A percentile compares a stretch with the other conserved stretches of the same genome.
These are phyloP conservation scores for Zelopaecilomyces penicillatus DNA, from an alignment of 2,329 filamentous ascomycete genomes.

Conservation along the genomic window DNA sequence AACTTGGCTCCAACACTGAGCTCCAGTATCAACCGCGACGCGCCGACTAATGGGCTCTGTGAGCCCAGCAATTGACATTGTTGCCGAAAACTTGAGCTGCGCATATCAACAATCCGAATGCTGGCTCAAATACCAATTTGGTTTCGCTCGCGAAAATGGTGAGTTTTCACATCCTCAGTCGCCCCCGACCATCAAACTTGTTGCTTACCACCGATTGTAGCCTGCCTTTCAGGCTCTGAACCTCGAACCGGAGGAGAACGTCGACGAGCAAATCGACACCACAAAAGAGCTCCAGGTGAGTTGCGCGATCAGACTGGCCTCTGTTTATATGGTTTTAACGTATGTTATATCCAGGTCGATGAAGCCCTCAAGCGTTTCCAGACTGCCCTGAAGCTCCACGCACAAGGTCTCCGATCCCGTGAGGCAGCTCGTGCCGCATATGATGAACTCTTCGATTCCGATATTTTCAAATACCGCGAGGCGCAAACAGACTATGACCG, in stretches of 20 bases:
- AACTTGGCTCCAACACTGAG: too few species aligned
- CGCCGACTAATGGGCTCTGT: too few species aligned
- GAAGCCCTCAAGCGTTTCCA: slow-evolving; percentile 95
- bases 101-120: slow-evolving; percentile 3
- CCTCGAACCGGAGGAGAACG: slow-evolving; percentile 82
- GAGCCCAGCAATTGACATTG: too few species aligned
- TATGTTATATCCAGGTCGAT: slow-evolving; percentile 55
- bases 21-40: too few species aligned
- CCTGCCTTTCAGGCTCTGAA: slow-evolving; percentile 81
- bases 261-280: slow-evolving; percentile 87
- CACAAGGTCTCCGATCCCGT: slow-evolving; percentile 72
- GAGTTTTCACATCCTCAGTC: not conserved
- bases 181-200: not conserved
- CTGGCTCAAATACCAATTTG: slow-evolving; percentile 1
- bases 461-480: slow-evolving; percentile 90
- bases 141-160: slow-evolving; percentile 11
- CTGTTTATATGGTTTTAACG: not conserved
- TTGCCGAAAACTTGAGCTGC: too few species aligned
- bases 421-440: slow-evolving; percentile 74
- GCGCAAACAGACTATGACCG: slow-evolving; percentile 77
- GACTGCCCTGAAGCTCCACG: slow-evolving; percentile 80
- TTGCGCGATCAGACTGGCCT: not conserved
- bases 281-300: slow-evolving; percentile 80
- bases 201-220: slow-evolving; percentile 23
- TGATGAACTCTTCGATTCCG: slow-evolving; percentile 74